These are phyloP conservation scores for Coprinopsis marcescibilis DNA, from an alignment of 768 basidiomycete species.

Conservation along the genomic window DNA sequence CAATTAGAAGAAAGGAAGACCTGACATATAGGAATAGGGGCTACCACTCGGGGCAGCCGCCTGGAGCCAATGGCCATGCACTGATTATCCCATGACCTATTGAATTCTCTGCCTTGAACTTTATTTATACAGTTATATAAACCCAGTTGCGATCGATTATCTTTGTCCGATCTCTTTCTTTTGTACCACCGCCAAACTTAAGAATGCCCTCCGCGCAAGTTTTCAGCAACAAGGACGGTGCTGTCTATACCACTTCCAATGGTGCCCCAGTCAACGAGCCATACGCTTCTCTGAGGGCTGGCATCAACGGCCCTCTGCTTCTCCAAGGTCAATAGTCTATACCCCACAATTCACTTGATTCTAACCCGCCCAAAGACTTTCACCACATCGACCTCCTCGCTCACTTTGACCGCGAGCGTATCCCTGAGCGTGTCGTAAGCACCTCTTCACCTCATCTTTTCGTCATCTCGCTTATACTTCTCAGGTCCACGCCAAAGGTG, in stretches of 20 bases:
- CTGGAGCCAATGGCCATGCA: too few species aligned
- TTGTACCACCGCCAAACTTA: constrained; percentile 12
- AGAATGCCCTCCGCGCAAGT: constrained; percentile 65
- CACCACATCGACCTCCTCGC: constrained; percentile 86
- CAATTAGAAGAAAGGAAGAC: too few species aligned
- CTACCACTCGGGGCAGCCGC: too few species aligned
- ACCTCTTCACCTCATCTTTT: not conserved
- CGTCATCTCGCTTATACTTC: constrained; percentile 18
- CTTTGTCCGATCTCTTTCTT: constrained; percentile 9
- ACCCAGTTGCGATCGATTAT: too few species aligned
- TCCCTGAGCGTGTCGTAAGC: constrained; percentile 88
- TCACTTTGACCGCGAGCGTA: constrained; percentile 93
- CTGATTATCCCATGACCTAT: too few species aligned
- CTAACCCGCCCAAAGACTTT: constrained; percentile 49
- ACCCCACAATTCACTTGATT: constrained; percentile 9
- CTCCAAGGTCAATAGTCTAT: constrained; percentile 59
- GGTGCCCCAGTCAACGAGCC: constrained; percentile 74
- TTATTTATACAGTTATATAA: not conserved
- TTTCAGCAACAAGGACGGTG: constrained; percentile 45
- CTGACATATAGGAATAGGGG: too few species aligned
- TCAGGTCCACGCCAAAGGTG: constrained; percentile 88
- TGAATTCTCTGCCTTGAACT: too few species aligned
- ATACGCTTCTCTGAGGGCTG: constrained; percentile 74
- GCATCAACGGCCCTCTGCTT: constrained; percentile 74
- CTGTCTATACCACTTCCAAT: constrained; percentile 80